Evolutionary conservation across 2,329 filamentous ascomycete species (phyloP), one percentile per base, ranked within the genome.

Genomic region (Huntiella abstrusa): DNA sequence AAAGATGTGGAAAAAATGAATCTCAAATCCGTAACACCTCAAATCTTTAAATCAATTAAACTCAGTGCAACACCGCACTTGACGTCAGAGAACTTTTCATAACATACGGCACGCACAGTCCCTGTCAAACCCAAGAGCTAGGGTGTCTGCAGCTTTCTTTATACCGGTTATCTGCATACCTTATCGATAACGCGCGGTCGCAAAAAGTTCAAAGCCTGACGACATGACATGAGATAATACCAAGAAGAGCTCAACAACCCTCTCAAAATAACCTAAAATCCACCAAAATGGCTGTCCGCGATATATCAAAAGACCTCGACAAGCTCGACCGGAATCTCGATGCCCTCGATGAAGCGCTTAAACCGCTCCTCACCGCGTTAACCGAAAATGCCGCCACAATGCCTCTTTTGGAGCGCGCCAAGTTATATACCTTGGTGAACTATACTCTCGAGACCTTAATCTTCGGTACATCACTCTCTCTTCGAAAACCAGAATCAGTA

Each of bases 361-460:
- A 73, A 52, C 85, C 88, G n/a, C 65, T 96, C 4, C 64, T 93
- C 19, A 66, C 69, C 33, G 69, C 70, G 43, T 64, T 95, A 38
- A 67, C 75, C 43, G 74, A 79, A 36, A 73, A 75, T 48, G 76
- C 84, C 4, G 78, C 76, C 47, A 85, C 85, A 58, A 69, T 96
- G 22, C 87, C 88, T 1, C 70, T 96, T n/a, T 70, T 98, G 51
- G 88, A 96, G 66, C 87, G 85, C 64, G 86, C 91, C 5, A 95
- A 96, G 64, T 76, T 95, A 50, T 85, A 92, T 58, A 79, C 91
- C n/a, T 69, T 93, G 15, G 70, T 80, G 44, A 81, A 85, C 13
- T 98, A 96, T 60, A 74, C 87, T 0, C 79, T 98, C 52, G 88
- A 96, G 57, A 92, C 87, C 0, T 66, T 94, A 7, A 65, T 98